These are phyloP conservation scores for Betula pendula DNA, from an alignment of 306 rosid species.

Conservation along the genomic window DNA sequence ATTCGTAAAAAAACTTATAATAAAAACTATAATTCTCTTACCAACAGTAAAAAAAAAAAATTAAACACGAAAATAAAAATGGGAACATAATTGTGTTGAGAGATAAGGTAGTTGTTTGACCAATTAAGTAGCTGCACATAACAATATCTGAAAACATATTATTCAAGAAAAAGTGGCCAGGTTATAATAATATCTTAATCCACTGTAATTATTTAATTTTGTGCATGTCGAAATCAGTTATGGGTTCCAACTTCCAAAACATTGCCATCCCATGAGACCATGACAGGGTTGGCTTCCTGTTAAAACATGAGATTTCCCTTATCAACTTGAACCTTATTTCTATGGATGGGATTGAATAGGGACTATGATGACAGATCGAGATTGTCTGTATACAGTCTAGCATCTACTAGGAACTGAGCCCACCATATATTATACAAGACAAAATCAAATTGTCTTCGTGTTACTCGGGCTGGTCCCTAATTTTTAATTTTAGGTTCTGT, in stretches of 20 bases:
- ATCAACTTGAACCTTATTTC: neutral
- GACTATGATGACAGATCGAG: conserved; percentile 15
- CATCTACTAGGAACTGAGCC: no score
- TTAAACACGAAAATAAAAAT: no score
- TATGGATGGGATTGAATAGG: neutral
- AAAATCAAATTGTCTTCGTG: conserved; percentile 19
- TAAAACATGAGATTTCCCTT: neutral
- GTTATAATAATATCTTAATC: neutral
- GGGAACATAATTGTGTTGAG: no score
- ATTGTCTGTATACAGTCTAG: conserved; percentile 22
- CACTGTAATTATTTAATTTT: neutral
- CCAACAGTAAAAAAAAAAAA: no score
- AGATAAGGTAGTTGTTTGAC: no score
- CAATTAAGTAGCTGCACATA: no score
- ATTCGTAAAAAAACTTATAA: no score
- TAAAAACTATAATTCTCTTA: no score
- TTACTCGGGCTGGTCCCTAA: neutral
- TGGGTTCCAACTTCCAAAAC: neutral
- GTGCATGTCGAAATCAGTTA: conserved; percentile 19
- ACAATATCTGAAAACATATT: neutral
- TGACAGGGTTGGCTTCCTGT: conserved; percentile 4
- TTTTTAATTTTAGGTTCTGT: neutral
- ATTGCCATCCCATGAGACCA: neutral
- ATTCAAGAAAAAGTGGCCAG: neutral
- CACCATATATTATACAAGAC: neutral